A percentile compares a stretch with the other conserved stretches of the same genome.
These are phyloP conservation scores for Globisporangium spiculum DNA, from an alignment of 352 stramenopile genomes.

Conservation along the genomic window DNA sequence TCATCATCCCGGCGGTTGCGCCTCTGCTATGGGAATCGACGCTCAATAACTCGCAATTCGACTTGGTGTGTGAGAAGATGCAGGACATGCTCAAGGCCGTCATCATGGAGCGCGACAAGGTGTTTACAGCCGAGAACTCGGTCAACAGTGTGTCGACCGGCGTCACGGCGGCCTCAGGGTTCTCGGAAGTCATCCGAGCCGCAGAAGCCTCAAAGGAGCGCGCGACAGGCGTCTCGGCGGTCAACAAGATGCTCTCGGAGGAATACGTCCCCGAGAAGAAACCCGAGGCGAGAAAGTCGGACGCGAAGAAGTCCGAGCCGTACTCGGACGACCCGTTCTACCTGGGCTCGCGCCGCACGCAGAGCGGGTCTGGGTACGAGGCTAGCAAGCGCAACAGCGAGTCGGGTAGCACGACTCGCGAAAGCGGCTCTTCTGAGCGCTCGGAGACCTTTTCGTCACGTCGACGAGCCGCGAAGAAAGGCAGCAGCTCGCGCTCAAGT, in stretches of 20 bases:
- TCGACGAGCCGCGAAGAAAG: slow-evolving; percentile 66
- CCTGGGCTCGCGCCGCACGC: slow-evolving; percentile 50
- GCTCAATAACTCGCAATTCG: slow-evolving; percentile 81
- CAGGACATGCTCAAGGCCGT: slow-evolving; percentile 89
- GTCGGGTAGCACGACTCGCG: slow-evolving; percentile 5
- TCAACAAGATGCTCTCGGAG: slow-evolving; percentile 78
- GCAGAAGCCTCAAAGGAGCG: slow-evolving; percentile 65
- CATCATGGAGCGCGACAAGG: slow-evolving; percentile 79
- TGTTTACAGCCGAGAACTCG: slow-evolving; percentile 66
- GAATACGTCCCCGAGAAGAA: slow-evolving; percentile 69
- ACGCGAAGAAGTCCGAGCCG: slow-evolving; percentile 45
- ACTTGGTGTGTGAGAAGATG: slow-evolving; percentile 85
- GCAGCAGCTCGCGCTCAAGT: slow-evolving; percentile 34
- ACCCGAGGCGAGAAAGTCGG: slow-evolving; percentile 14
- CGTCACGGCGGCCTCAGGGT: slow-evolving; percentile 60
- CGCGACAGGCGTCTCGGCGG: slow-evolving; percentile 56
- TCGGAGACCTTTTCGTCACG: slow-evolving; percentile 68
- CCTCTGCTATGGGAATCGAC: slow-evolving; percentile 78
- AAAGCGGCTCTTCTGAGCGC: slow-evolving; percentile 41
- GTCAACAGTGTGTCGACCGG: slow-evolving; percentile 58
- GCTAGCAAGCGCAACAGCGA: slow-evolving; percentile 11
- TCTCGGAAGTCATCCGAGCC: slow-evolving; percentile 63
- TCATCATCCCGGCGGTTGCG: slow-evolving; percentile 78
- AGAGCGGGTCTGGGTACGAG: slow-evolving; percentile 39
- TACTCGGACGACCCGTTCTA: slow-evolving; percentile 83